These are phyloP conservation scores for Solioccasus polychromus DNA, from an alignment of 768 basidiomycete species.

Conservation along the genomic window DNA sequence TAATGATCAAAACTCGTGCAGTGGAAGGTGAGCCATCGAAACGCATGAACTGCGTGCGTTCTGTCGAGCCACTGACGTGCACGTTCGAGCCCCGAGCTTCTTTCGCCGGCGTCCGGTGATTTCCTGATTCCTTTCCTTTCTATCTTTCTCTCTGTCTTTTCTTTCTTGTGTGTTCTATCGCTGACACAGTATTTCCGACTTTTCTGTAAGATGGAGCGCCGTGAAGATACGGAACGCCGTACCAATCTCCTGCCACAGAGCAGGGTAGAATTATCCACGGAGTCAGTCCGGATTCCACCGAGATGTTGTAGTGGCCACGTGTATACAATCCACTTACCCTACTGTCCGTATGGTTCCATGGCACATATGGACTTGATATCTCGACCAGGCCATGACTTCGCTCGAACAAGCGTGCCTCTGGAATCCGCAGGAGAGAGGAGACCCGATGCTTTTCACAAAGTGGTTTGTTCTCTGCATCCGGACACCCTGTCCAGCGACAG, in stretches of 20 bases:
- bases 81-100: background rate
- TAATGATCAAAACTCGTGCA: background rate
- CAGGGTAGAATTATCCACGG: background rate
- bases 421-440: slow-evolving; percentile 1
- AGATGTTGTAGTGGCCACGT: no score
- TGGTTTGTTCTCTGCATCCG: background rate
- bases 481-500: no score
- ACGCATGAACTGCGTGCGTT: background rate
- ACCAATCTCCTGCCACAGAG: background rate
- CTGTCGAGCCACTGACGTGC: no score
- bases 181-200: background rate
- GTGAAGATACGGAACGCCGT: slow-evolving; percentile 2
- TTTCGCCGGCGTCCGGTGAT: background rate
- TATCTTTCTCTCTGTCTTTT: no score
- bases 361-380: background rate
- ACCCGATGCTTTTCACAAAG: background rate
- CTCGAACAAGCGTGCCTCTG: background rate
- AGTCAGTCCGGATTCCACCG: background rate
- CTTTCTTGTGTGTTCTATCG: slow-evolving; percentile 1
- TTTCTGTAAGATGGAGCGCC: background rate
- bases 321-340: background rate
- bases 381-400: background rate
- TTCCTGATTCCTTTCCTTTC: no score
- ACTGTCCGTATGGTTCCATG: background rate
- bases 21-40: background rate